Conservation (phyloP, 345 rosid species). For the Eucalyptus camaldulensis region DNA sequence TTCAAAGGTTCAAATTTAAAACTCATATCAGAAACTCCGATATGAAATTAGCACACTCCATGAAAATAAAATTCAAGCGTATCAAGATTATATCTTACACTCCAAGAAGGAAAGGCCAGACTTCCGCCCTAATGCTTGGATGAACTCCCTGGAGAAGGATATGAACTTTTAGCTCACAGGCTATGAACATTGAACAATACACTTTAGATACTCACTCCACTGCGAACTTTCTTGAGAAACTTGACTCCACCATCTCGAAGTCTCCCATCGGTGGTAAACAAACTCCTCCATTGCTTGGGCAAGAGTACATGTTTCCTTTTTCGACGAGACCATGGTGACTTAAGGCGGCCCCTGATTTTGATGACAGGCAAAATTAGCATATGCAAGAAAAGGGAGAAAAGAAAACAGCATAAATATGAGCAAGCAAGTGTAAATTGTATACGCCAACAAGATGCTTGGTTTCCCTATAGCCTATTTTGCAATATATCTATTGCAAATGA, state of each 20-base stretch:
- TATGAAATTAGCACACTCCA: not conserved
- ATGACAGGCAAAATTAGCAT: not conserved
- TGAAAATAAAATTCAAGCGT: not conserved
- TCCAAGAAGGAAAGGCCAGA: slow-evolving; percentile 98
- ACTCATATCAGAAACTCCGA: not conserved
- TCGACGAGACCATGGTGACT: slow-evolving; percentile 88
- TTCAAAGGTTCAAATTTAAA: not conserved
- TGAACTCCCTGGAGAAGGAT: slow-evolving; percentile 63
- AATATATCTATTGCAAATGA: not conserved
- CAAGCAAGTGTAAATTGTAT: not conserved
- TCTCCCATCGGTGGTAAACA: slow-evolving; percentile 65
- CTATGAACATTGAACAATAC: not conserved
- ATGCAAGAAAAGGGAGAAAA: not conserved
- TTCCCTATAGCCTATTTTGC: not conserved
- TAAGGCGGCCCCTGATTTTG: slow-evolving; percentile 41
- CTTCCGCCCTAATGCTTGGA: slow-evolving; percentile 78
- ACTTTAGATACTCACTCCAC: slow-evolving; percentile 48
- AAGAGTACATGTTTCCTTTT: slow-evolving; percentile 65
- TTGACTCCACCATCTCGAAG: slow-evolving; percentile 65
- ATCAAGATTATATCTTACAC: slow-evolving; percentile 51
- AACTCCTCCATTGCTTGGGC: slow-evolving; percentile 61
- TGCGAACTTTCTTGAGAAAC: slow-evolving; percentile 81
- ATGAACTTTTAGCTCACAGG: not conserved
- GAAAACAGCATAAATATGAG: not conserved
- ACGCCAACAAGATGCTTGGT: not conserved